Percentiles rank a stretch among this genome's conserved stretches.
These are phyloP conservation scores for Benincasa hispida DNA, from an alignment of 306 rosid species.

Conservation along the genomic window DNA sequence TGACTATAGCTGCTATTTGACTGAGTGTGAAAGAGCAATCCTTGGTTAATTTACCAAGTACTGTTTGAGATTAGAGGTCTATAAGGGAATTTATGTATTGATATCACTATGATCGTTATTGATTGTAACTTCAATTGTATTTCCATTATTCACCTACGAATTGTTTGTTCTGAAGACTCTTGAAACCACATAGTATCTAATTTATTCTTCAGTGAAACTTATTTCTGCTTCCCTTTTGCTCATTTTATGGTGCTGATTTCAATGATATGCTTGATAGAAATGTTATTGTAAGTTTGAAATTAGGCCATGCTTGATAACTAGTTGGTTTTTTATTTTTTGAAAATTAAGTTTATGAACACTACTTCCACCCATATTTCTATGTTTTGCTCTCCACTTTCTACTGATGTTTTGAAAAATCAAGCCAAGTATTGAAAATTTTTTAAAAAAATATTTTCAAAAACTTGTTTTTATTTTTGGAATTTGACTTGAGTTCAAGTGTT, in stretches of 20 bases:
- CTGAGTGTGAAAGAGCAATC: not conserved
- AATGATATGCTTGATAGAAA: not conserved
- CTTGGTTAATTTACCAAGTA: not conserved
- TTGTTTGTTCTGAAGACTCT: not conserved
- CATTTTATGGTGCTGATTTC: not conserved
- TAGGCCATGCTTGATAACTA: too few species aligned
- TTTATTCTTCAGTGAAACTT: not conserved
- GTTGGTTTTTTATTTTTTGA: too few species aligned
- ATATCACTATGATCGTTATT: not conserved
- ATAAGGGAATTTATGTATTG: not conserved
- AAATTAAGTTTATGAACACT: too few species aligned
- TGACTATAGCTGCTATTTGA: not conserved
- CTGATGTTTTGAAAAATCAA: too few species aligned
- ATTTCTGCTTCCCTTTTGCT: not conserved
- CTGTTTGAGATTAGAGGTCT: not conserved
- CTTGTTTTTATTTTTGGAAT: too few species aligned
- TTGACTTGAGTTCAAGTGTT: too few species aligned
- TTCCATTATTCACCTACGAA: not conserved
- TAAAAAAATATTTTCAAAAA: too few species aligned
- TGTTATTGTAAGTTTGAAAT: too few species aligned
- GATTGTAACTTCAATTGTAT: not conserved
- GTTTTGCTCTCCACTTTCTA: too few species aligned
- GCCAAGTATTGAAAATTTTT: too few species aligned
- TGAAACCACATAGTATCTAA: not conserved
- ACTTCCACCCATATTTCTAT: too few species aligned